phyloP scores from a whole-genome alignment of 768 basidiomycete genomes.

The Macrolepiota albuminosa region DNA sequence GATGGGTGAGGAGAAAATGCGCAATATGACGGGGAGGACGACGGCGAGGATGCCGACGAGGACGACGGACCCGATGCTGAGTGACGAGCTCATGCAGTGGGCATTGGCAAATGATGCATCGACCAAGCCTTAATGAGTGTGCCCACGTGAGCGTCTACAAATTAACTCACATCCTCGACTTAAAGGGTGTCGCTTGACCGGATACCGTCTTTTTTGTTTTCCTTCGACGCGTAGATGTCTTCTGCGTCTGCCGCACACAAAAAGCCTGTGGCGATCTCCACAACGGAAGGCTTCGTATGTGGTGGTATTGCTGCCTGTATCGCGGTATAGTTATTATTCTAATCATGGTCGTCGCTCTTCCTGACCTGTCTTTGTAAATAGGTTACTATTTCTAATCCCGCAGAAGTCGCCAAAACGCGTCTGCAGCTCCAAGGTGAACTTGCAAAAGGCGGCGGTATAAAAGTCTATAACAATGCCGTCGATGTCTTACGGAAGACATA shows the following conservation, averaged over 20 bases:
- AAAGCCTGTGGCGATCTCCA: constrained; percentile 44
- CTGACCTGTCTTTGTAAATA: constrained; percentile 21
- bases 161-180: background rate
- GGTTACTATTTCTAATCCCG: constrained; percentile 79
- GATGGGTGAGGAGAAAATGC: constrained; percentile 63
- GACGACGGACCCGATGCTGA: constrained; percentile 49
- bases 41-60: constrained; percentile 55
- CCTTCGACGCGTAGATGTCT: constrained; percentile 10
- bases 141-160: constrained; percentile 11
- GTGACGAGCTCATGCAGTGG: constrained; percentile 28
- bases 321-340: constrained; percentile 53
- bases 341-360: background rate
- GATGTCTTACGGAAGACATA: constrained; percentile 88
- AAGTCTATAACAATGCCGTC: constrained; percentile 84
- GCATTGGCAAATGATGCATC: constrained; percentile 8
- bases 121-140: background rate
- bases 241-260: constrained; percentile 3
- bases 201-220: background rate
- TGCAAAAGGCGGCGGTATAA: constrained; percentile 61
- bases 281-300: constrained; percentile 77
- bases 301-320: constrained; percentile 91
- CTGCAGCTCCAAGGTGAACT: constrained; percentile 96
- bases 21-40: constrained; percentile 47
- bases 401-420: constrained; percentile 90
- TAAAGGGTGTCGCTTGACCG: background rate